Evolutionary conservation across 306 rosid genomes (phyloP).

Genomic region (Mucuna pruriens): DNA sequence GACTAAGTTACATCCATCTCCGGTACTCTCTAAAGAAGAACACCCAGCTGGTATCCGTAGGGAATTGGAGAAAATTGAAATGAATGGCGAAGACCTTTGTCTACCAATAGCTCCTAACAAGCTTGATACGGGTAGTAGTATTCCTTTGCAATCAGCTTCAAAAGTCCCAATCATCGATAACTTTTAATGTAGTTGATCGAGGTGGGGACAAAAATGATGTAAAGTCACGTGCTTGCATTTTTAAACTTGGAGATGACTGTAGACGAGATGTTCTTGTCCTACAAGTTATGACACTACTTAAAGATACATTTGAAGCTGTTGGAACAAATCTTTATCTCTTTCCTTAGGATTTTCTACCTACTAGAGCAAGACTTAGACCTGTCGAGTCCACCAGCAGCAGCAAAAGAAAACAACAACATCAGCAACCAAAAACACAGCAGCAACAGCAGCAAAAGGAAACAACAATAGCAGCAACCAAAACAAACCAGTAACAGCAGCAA

Average conservation of each 20-base stretch:
- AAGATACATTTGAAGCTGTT: slow-evolving; percentile 92
- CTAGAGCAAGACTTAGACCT: too few relatives aligned
- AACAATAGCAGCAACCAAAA: too few relatives aligned
- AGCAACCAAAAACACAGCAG: too few relatives aligned
- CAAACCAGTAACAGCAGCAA: too few relatives aligned
- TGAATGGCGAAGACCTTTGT: slow-evolving; percentile 89
- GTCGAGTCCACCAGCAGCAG: too few relatives aligned
- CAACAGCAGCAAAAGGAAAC: too few relatives aligned
- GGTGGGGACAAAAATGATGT: slow-evolving; percentile 69
- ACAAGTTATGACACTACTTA: slow-evolving; percentile 93
- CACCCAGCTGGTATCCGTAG: slow-evolving; percentile 93
- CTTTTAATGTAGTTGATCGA: slow-evolving; percentile 85
- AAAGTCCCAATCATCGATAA: slow-evolving; percentile 97
- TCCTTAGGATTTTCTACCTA: slow-evolving; percentile 97
- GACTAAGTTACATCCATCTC: slow-evolving; percentile 98
- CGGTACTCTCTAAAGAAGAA: slow-evolving; percentile 88
- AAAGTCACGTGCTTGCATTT: slow-evolving; percentile 94
- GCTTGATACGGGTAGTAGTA: slow-evolving; percentile 92
- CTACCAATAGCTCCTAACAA: slow-evolving; percentile 89
- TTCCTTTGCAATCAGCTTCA: slow-evolving; percentile 97
- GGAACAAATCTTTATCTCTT: slow-evolving; percentile 87
- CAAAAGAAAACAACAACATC: too few relatives aligned
- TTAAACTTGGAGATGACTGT: slow-evolving; percentile 98
- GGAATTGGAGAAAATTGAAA: slow-evolving; percentile 92
- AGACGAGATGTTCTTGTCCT: slow-evolving; percentile 99